phyloP scores from a whole-genome alignment of 2,329 filamentous ascomycete genomes.

The Colletotrichum tropicicola region DNA sequence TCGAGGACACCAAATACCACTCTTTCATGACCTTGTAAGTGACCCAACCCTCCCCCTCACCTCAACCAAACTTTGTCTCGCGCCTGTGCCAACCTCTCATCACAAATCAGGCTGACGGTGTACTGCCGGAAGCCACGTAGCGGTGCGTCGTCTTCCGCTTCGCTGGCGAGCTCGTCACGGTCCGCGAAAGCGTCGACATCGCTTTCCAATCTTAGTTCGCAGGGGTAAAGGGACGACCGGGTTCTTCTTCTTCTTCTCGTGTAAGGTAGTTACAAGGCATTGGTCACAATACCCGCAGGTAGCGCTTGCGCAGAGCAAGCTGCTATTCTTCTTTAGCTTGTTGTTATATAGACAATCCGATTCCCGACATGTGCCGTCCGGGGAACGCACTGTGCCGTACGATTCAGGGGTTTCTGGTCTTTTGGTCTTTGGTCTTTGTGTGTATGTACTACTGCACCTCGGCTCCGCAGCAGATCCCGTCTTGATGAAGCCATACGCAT shows the following conservation, averaged over 20 bases:
- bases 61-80: slow-evolving; percentile 32
- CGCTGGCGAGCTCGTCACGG: slow-evolving; percentile 19
- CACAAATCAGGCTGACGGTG: slow-evolving; percentile 39
- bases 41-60: not conserved
- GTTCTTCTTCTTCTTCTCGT: not conserved
- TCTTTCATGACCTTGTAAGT: slow-evolving; percentile 49
- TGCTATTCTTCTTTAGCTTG: not conserved
- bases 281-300: not conserved
- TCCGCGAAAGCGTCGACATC: slow-evolving; percentile 16
- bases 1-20: slow-evolving; percentile 45
- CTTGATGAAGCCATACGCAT: too few relatives aligned
- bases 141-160: slow-evolving; percentile 32
- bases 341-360: not conserved
- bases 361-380: not conserved
- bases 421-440: too few relatives aligned
- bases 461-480: too few relatives aligned
- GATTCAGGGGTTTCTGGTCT: not conserved
- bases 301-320: slow-evolving; percentile 1
- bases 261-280: slow-evolving; percentile 5
- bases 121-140: slow-evolving; percentile 38
- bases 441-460: too few relatives aligned
- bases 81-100: slow-evolving; percentile 34
- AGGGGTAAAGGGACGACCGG: not conserved
- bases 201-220: slow-evolving; percentile 6
- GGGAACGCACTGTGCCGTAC: not conserved